These are phyloP conservation scores for Nidula microcarpa DNA, from an alignment of 768 basidiomycete species.

Conservation along the genomic window DNA sequence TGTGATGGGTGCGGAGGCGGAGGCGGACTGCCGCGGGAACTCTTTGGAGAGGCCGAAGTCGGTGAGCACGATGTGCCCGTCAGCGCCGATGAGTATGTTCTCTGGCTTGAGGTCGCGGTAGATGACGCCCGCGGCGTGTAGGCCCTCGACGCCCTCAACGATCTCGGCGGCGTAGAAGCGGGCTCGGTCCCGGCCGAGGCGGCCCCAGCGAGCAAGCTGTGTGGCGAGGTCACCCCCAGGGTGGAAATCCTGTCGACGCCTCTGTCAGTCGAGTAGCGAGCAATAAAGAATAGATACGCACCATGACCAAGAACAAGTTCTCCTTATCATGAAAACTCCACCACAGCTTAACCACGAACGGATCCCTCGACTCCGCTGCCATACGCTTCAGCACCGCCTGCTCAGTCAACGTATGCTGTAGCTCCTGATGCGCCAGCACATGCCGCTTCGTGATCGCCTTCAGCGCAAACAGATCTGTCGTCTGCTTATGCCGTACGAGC, in stretches of 20 bases:
- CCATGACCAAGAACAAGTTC: constrained; percentile 96
- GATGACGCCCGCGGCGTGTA: constrained; percentile 93
- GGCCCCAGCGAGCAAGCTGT: constrained; percentile 94
- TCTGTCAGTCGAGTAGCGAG: constrained; percentile 3
- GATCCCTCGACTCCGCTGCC: constrained; percentile 84
- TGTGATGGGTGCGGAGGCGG: constrained; percentile 54
- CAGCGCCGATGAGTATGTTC: constrained; percentile 90
- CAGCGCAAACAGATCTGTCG: constrained; percentile 78
- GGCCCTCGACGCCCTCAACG: constrained; percentile 91
- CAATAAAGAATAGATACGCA: constrained; percentile 27
- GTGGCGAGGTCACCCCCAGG: constrained; percentile 97
- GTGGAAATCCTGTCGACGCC: constrained; percentile 72
- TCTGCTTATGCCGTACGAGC: constrained; percentile 78
- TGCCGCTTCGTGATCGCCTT: constrained; percentile 98
- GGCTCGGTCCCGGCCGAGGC: constrained; percentile 88
- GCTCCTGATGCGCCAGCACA: constrained; percentile 93
- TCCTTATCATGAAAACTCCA: constrained; percentile 99
- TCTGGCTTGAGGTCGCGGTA: constrained; percentile 98
- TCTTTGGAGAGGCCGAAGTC: constrained; percentile 96
- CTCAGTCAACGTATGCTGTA: constrained; percentile 95
- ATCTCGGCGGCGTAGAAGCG: constrained; percentile 98
- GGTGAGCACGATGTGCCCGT: constrained; percentile 95
- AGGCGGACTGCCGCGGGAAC: constrained; percentile 57
- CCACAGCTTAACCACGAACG: constrained; percentile 94
- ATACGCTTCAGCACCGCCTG: constrained; percentile 93